Conservation (phyloP, 805 yeast genomes). For the Saturnispora serradocipensis region DNA sequence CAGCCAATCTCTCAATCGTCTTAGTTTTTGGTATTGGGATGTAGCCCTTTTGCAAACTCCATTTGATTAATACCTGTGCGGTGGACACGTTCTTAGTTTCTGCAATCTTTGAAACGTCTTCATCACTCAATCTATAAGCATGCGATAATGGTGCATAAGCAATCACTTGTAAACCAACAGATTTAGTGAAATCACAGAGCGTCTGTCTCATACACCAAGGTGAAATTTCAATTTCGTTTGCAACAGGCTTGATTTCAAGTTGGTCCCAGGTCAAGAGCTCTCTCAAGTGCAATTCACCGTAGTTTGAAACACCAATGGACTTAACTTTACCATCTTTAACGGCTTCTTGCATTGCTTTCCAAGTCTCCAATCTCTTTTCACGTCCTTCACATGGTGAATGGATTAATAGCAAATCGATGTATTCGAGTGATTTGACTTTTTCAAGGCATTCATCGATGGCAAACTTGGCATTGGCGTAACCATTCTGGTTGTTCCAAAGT, state of each 20-base stretch:
- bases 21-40: slow-evolving; percentile 64
- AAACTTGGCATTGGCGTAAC: slow-evolving; percentile 43
- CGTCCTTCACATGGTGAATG: slow-evolving; percentile 51
- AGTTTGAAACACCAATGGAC: slow-evolving; percentile 75
- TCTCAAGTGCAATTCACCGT: slow-evolving; percentile 48
- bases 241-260: slow-evolving; percentile 50
- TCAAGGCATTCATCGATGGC: slow-evolving; percentile 51
- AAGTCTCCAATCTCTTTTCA: slow-evolving; percentile 47
- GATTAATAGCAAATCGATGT: slow-evolving; percentile 64
- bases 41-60: slow-evolving; percentile 67
- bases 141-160: slow-evolving; percentile 72
- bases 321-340: slow-evolving; percentile 48
- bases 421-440: slow-evolving; percentile 45
- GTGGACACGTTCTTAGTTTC: slow-evolving; percentile 39
- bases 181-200: slow-evolving; percentile 50
- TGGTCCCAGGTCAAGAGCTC: slow-evolving; percentile 52
- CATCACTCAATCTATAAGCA: slow-evolving; percentile 49
- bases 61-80: slow-evolving; percentile 59
- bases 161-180: slow-evolving; percentile 50
- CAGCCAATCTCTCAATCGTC: slow-evolving; percentile 39
- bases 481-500: slow-evolving; percentile 60
- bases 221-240: slow-evolving; percentile 75
- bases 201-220: slow-evolving; percentile 72
- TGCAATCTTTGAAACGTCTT: slow-evolving; percentile 41
- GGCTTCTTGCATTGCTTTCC: slow-evolving; percentile 68